These are phyloP conservation scores for Brassica nigra DNA, from an alignment of 345 rosid genomes.

Conservation along the genomic window DNA sequence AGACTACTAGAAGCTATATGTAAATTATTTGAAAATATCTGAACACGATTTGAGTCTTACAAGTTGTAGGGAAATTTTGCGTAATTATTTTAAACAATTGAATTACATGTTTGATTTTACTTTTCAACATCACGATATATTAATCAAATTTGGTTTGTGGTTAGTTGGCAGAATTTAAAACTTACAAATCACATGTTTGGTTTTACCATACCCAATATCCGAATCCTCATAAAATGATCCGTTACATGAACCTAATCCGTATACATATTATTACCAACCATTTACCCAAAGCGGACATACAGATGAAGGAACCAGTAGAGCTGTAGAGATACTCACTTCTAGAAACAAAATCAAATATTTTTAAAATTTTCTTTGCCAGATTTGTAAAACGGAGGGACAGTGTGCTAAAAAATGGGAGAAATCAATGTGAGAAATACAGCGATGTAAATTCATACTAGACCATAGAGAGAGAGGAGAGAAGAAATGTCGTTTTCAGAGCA, in stretches of 20 bases:
- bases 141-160: too few species aligned
- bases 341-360: background rate
- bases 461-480: conserved; percentile 1
- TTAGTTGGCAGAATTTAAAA: too few species aligned
- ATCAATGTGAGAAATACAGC: conserved; percentile 21
- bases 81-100: too few species aligned
- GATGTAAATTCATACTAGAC: conserved; percentile 1
- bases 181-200: too few species aligned
- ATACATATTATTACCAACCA: background rate
- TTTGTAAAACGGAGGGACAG: conserved; percentile 12
- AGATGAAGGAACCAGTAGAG: background rate
- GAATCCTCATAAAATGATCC: background rate
- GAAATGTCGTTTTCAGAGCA: conserved; percentile 35
- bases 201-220: background rate
- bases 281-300: background rate
- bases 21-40: too few species aligned
- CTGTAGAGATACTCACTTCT: background rate
- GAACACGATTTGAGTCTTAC: too few species aligned
- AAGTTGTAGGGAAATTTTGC: too few species aligned
- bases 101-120: too few species aligned
- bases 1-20: too few species aligned
- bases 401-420: conserved; percentile 33
- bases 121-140: too few species aligned
- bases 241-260: background rate
- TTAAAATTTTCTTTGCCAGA: background rate